phyloP scores from a whole-genome alignment of 2,329 filamentous ascomycete species.

The Penicillium thymicola region DNA sequence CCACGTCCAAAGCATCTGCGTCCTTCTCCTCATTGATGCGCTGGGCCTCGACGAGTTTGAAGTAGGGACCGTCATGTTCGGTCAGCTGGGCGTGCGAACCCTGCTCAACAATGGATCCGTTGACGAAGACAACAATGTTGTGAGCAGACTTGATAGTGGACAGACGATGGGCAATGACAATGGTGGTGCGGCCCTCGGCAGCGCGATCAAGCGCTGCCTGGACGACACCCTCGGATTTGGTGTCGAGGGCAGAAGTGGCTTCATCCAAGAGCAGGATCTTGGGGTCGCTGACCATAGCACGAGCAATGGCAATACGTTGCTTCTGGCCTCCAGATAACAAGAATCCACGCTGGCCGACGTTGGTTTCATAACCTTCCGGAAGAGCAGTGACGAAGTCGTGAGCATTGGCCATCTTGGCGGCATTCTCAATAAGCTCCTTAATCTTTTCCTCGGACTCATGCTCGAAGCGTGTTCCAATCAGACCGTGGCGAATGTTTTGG shows the following conservation, averaged over 20 bases:
- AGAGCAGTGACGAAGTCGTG: constrained; percentile 83
- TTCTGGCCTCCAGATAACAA: constrained; percentile 92
- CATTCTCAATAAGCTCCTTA: constrained; percentile 68
- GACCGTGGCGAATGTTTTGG: constrained; percentile 83
- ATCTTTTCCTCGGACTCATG: constrained; percentile 64
- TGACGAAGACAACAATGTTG: constrained; percentile 90
- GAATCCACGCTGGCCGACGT: constrained; percentile 94
- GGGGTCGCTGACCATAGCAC: constrained; percentile 85
- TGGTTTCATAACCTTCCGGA: constrained; percentile 86
- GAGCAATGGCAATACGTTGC: constrained; percentile 91
- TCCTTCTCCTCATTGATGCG: constrained; percentile 63
- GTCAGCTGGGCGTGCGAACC: constrained; percentile 81
- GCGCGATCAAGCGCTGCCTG: constrained; percentile 89
- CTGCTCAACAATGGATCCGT: constrained; percentile 85
- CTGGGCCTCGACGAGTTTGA: constrained; percentile 82
- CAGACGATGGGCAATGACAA: constrained; percentile 91
- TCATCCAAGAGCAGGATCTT: constrained; percentile 92
- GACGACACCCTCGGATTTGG: constrained; percentile 89
- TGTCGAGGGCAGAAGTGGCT: constrained; percentile 89
- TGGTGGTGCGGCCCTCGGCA: constrained; percentile 82
- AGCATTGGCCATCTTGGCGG: constrained; percentile 87
- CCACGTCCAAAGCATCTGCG: constrained; percentile 28
- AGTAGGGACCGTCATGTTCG: constrained; percentile 69
- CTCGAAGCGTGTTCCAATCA: constrained; percentile 80
- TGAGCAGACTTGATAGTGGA: constrained; percentile 93